Evolutionary conservation across 352 stramenopile species (phyloP), one percentile per base, ranked within the genome.

Genomic region (Pythium phragmiticola): DNA sequence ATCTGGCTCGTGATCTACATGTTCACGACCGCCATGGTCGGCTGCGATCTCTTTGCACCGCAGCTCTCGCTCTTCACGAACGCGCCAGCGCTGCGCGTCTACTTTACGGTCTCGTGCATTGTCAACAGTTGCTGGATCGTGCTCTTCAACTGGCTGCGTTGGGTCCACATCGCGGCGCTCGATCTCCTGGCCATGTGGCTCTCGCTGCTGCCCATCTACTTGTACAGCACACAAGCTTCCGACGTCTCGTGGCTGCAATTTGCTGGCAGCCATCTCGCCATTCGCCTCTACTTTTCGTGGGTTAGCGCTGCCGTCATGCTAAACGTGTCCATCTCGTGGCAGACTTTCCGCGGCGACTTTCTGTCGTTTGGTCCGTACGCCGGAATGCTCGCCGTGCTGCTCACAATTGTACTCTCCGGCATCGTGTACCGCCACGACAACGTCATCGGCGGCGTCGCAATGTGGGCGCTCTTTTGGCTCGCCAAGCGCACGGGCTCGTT

Each of bases 1-100:
- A 87, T 93, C 61, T 91, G 82, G 80, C 76, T 76, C 57, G 57
- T 76, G 63, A 89, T 92, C 70, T 88, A 90, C 66, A 47, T 87
- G 54, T 70, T 71, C 49, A 60, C 51, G 55, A 68, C 78, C 47
- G 64, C 65, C 50, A 74, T 77, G 50, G 71, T 84, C 47, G 70
- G 80, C 58, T 74, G 66, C 26, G 80, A 92, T 60, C 71, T 84
- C 41, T 76, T 85, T 41, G 77, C 68, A 50, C 72, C 77, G 17
- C 56, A 66, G 14, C 55, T 80, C 4, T 77, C 72, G 57, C 65
- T 92, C 53, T 87, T 78, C 66, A 73, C 70, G 46, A 60, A 69
- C 46, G 73, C 77, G 55, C 78, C 77, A 36, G 53, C 75, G 48
- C 39, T 88, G 68, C 79, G 77, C 50, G 45, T 74, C 42, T 78